Conservation (phyloP, 305 asterid genomes). For the Fraxinus velutina region DNA sequence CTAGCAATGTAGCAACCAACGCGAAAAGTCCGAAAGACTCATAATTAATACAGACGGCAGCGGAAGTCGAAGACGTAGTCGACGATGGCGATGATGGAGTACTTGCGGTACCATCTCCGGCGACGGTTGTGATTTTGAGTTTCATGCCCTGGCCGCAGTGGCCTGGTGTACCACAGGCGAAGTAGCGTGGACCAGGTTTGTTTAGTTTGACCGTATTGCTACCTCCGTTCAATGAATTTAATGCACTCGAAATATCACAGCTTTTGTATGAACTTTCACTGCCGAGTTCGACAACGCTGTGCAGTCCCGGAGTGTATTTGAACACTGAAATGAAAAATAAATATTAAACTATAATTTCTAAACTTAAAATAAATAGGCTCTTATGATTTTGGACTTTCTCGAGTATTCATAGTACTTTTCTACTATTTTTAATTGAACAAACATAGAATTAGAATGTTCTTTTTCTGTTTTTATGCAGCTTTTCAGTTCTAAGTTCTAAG, state of each 20-base stretch:
- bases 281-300: conserved; percentile 65
- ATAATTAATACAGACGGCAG: conserved; percentile 7
- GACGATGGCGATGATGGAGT: conserved; percentile 30
- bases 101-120: conserved; percentile 36
- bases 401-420: not conserved
- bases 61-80: conserved; percentile 30
- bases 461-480: not conserved
- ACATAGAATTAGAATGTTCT: not conserved
- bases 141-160: conserved; percentile 83
- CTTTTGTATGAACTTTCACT: conserved; percentile 60
- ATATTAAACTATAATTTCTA: not conserved
- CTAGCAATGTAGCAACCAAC: conserved; percentile 17
- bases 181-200: conserved; percentile 65
- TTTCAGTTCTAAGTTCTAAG: not conserved
- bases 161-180: conserved; percentile 79
- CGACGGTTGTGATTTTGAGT: conserved; percentile 64
- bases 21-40: conserved; percentile 21
- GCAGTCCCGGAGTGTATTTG: conserved; percentile 67
- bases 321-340: conserved; percentile 36
- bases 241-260: conserved; percentile 51
- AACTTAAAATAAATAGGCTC: not conserved
- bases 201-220: conserved; percentile 55
- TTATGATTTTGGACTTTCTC: not conserved
- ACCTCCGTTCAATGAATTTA: conserved; percentile 50
- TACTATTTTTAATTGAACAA: not conserved